Conservation (phyloP, 169 alveolate species). For the Plasmodium fragile region DNA sequence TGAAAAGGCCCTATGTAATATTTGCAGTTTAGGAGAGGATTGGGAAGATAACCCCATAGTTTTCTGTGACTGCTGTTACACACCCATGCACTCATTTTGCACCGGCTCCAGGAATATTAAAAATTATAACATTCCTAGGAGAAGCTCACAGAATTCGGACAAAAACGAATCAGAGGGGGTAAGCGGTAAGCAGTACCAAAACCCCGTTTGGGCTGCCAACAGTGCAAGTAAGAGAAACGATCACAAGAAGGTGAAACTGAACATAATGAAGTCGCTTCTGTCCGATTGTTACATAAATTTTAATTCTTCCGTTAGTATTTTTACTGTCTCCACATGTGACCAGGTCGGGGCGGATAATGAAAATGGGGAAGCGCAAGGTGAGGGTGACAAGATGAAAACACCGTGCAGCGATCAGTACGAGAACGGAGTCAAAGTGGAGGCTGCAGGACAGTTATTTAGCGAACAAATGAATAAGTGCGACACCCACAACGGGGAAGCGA, state of each 20-base stretch:
- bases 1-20: conserved; percentile 85
- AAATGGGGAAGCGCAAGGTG: not conserved
- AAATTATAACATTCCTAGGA: conserved; percentile 31
- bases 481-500: not conserved
- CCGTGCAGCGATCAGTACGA: not conserved
- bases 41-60: conserved; percentile 89
- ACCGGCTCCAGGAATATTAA: conserved; percentile 53
- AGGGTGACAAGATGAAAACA: not conserved
- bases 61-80: conserved; percentile 87
- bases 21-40: conserved; percentile 86
- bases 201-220: not conserved
- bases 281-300: conserved; percentile 17
- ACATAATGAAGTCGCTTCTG: conserved; percentile 31
- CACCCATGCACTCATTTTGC: conserved; percentile 85
- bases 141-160: conserved; percentile 12
- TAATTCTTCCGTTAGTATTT: conserved; percentile 16
- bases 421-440: not conserved
- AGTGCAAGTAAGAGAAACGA: conserved; percentile 5
- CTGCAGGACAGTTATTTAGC: not conserved
- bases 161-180: not conserved
- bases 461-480: not conserved
- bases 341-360: not conserved
- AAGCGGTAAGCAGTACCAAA: not conserved
- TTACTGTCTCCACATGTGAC: not conserved
- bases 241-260: conserved; percentile 12